phyloP scores from a whole-genome alignment of 2,329 filamentous ascomycete species.

The Fusarium denticulatum region DNA sequence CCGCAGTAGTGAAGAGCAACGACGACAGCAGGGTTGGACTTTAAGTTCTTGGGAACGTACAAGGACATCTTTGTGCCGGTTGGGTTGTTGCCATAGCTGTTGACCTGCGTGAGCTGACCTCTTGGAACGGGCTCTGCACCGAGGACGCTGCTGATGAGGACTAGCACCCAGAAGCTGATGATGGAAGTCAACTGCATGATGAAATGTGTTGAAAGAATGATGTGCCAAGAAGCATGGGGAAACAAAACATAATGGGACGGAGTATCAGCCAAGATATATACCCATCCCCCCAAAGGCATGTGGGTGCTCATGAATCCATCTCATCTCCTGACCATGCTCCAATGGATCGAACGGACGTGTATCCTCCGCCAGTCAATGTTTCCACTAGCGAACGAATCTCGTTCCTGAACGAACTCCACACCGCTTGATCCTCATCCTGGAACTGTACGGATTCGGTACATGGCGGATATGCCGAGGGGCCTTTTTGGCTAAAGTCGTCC shows the following conservation, averaged over 20 bases:
- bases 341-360: conserved; percentile 12
- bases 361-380: conserved; percentile 14
- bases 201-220: neutral
- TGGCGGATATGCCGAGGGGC: neutral
- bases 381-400: neutral
- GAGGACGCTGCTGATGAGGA: conserved; percentile 6
- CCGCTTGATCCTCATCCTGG: neutral
- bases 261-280: neutral
- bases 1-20: conserved; percentile 13
- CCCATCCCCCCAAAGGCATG: neutral
- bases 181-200: conserved; percentile 16
- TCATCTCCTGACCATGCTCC: neutral
- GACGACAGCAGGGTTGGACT: conserved; percentile 16
- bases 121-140: conserved; percentile 4
- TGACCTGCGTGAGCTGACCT: conserved; percentile 2
- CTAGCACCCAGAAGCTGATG: conserved; percentile 8
- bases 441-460: neutral
- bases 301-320: neutral
- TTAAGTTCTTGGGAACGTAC: conserved; percentile 10
- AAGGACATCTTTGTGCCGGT: conserved; percentile 16
- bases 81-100: conserved; percentile 10
- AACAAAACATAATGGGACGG: neutral
- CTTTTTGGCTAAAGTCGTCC: neutral
- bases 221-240: conserved; percentile 8
- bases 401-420: neutral